Evolutionary conservation across 139 green algal genomes (phyloP), one percentile per base, ranked within the genome.

Genomic region (Parachlorella kessleri): DNA sequence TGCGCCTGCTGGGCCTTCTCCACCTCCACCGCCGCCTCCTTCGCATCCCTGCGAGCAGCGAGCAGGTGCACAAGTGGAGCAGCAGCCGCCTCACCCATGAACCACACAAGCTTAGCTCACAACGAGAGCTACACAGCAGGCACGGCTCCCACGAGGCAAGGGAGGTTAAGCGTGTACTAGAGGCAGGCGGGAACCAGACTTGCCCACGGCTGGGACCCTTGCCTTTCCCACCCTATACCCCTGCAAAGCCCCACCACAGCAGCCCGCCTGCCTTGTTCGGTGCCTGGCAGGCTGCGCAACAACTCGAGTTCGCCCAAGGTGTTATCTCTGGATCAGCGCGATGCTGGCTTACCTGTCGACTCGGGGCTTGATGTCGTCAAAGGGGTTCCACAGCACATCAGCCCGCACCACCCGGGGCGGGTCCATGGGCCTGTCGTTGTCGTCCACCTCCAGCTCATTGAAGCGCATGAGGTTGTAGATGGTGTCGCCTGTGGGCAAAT

Each of bases 311-410:
- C n/a, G n/a, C n/a, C n/a, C n/a, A n/a, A n/a, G n/a, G n/a, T n/a
- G n/a, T n/a, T n/a, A n/a, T n/a, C n/a, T n/a, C n/a, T n/a, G n/a
- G n/a, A n/a, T n/a, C n/a, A n/a, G n/a, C n/a, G n/a, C n/a, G n/a
- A n/a, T n/a, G n/a, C 32, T 2, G 55, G 69, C 40, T 23, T 81
- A 71, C 76, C 76, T 81, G 72, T 78, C 76, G 37, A 80, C 72
- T 8, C 93, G 86, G n/a, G 94, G 93, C 54, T 91, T 87, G 30
- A 99, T 94, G 84, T 99, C 96, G 8, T 98, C 94, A 80, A 99
- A 99, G 1, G 96, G 96, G 86, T 97, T 98, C 90, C 91, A 96
- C 75, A 98, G 75, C 71, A 99, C 94, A 65, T 97, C 92, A 0
- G 80, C 84, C 8, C 78, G 55, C 64, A 76, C 72, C 24, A 98